Conservation (phyloP, 2,329 filamentous ascomycete genomes). For the Fusarium dimerum region DNA sequence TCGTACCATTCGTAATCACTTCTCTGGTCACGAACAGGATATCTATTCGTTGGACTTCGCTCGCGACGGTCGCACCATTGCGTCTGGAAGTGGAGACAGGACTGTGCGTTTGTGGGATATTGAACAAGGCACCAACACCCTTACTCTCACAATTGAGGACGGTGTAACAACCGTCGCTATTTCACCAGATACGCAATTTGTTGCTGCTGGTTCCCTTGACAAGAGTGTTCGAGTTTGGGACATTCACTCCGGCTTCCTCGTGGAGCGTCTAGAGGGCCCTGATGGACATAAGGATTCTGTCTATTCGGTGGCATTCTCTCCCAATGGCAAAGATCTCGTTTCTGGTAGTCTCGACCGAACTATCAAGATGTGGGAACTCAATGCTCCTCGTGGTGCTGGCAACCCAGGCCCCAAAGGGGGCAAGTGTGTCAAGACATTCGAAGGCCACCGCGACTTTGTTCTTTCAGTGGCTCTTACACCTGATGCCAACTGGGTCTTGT, state of each 20-base stretch:
- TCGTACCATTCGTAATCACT: conserved; percentile 85
- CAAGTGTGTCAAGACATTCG: conserved; percentile 94
- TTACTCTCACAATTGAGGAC: conserved; percentile 91
- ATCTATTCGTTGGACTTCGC: conserved; percentile 97
- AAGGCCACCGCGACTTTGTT: conserved; percentile 97
- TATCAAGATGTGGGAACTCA: conserved; percentile 99
- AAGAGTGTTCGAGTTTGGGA: conserved; percentile 99
- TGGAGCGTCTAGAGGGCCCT: conserved; percentile 88
- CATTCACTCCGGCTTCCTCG: conserved; percentile 78
- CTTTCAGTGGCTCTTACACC: conserved; percentile 93
- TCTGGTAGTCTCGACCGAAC: conserved; percentile 96
- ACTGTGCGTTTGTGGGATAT: conserved; percentile 98
- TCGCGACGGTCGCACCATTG: conserved; percentile 89
- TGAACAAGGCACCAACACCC: conserved; percentile 75
- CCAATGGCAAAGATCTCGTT: conserved; percentile 88
- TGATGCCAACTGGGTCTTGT: conserved; percentile 93
- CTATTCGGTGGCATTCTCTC: conserved; percentile 94
- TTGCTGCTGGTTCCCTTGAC: conserved; percentile 92
- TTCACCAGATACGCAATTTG: conserved; percentile 90
- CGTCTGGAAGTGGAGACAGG: conserved; percentile 90
- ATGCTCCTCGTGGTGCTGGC: conserved; percentile 66
- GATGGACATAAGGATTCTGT: conserved; percentile 97
- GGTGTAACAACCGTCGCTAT: conserved; percentile 97
- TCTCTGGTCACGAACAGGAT: conserved; percentile 96
- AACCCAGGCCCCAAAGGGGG: conserved; percentile 76